Evolutionary conservation across 106 monocot species (phyloP), one percentile per base, ranked within the genome.

Genomic region (Dendrobium chrysotoxum): DNA sequence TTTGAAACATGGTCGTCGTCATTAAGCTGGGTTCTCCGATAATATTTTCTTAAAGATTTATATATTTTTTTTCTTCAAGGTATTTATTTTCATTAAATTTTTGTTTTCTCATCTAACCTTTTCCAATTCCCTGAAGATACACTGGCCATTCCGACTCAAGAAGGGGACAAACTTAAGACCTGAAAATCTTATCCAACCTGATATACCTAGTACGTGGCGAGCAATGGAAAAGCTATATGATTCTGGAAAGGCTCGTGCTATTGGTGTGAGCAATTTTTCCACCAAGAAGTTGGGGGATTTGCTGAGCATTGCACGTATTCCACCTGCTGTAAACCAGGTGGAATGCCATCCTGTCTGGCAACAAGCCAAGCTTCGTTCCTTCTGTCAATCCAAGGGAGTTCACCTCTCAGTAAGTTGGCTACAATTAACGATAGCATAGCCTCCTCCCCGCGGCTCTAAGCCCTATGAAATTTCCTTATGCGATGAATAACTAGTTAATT

Each of bases 301-400:
- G 28, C 71, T 91, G n/a, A 80, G 71, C 21, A 25, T 82, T 20
- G 88, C 91, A 30, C 83, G 88, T 28, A 80, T 91, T 40, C 86
- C 84, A 30, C 94, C 94, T 4, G 91, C 94, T 38, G 94, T 94
- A 28, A 76, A 86, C 73, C 94, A 94, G 75, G 94, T 94, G 53
- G 94, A 94, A 65, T 94, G 91, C 75, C 94, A 94, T 54, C 91
- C 89, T 73, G 58, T 71, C 65, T 94, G 94, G 94, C 89, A 90
- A 72, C 94, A 94, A 38, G 30, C 66, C 12, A 94, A 94, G 79
- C 88, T 94, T 47, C 89, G 44, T 18, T 1, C 78, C 15, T 79
- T 91, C 53, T 94, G 94, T 74, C 72, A 81, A 35, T 83, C 91
- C 50, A 88, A 76, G n/a, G 91, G 89, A 25, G 76, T 94, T 76